Percentiles rank a stretch among this genome's conserved stretches.
These are phyloP conservation scores for Geosmithia flava DNA, from an alignment of 2,329 filamentous ascomycete species.

Conservation along the genomic window DNA sequence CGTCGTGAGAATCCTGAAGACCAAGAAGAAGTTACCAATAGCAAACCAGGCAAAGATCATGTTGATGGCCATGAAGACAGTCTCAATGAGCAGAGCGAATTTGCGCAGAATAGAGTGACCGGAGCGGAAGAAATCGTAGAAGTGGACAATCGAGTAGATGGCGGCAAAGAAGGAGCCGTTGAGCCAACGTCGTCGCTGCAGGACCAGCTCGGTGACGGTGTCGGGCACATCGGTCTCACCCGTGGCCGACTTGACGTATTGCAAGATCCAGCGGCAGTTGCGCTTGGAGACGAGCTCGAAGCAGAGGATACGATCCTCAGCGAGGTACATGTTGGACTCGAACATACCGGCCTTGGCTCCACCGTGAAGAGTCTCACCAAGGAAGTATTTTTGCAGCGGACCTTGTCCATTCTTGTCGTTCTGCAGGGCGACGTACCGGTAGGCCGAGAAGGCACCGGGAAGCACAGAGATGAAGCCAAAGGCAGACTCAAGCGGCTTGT, in stretches of 20 bases:
- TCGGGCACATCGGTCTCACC: slow-evolving; percentile 97
- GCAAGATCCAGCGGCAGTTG: slow-evolving; percentile 93
- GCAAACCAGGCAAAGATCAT: slow-evolving; percentile 99
- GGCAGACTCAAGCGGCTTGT: slow-evolving; percentile 92
- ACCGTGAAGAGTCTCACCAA: slow-evolving; percentile 90
- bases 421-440: slow-evolving; percentile 85
- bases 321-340: slow-evolving; percentile 98
- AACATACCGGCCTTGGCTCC: slow-evolving; percentile 89
- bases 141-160: slow-evolving; percentile 88
- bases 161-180: slow-evolving; percentile 98
- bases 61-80: slow-evolving; percentile 85
- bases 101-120: slow-evolving; percentile 83
- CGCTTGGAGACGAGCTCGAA: slow-evolving; percentile 97
- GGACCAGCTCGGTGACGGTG: slow-evolving; percentile 84
- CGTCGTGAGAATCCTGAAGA: slow-evolving; percentile 91
- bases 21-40: slow-evolving; percentile 97
- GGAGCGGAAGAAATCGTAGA: slow-evolving; percentile 90
- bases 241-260: slow-evolving; percentile 95
- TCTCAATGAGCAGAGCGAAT: slow-evolving; percentile 82
- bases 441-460: slow-evolving; percentile 96
- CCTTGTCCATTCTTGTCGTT: slow-evolving; percentile 94
- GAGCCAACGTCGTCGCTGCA: slow-evolving; percentile 92
- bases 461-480: slow-evolving; percentile 97
- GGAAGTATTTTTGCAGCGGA: slow-evolving; percentile 91
- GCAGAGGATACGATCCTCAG: slow-evolving; percentile 96